Conservation (phyloP, 129 eudicot genomes). For the Apium graveolens region DNA sequence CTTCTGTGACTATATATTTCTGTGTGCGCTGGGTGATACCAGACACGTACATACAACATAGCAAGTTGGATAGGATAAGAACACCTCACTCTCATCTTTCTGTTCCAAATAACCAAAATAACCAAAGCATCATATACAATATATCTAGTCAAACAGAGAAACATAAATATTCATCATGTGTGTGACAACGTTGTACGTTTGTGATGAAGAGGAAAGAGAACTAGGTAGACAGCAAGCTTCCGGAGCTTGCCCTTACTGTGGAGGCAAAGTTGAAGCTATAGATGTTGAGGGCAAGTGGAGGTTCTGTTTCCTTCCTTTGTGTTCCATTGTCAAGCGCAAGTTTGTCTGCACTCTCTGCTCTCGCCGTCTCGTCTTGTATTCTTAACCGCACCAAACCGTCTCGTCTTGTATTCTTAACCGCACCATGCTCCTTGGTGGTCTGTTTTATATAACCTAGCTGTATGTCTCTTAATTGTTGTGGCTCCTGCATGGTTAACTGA, state of each 20-base stretch:
- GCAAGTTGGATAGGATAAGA: not conserved
- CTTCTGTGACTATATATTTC: not conserved
- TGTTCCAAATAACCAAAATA: not conserved
- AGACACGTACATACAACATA: no score
- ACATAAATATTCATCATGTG: not conserved
- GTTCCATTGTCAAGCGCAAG: constrained; percentile 11
- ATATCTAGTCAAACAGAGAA: no score
- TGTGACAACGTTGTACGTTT: constrained; percentile 1
- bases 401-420: no score
- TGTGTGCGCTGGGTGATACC: not conserved
- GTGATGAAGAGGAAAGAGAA: constrained; percentile 11
- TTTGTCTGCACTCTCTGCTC: constrained; percentile 12
- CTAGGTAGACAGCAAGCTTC: constrained; percentile 11
- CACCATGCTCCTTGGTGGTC: no score
- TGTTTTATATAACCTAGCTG: no score
- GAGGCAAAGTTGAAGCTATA: constrained; percentile 11
- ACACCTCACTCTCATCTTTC: constrained; percentile 4
- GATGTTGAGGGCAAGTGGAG: constrained; percentile 1
- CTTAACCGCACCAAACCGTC: not conserved
- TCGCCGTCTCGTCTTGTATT: constrained; percentile 6
- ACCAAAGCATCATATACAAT: not conserved
- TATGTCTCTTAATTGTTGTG: not conserved
- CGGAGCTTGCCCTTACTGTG: constrained; percentile 11
- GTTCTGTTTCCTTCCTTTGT: constrained; percentile 5
- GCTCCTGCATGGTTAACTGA: not conserved